These are phyloP conservation scores for Aspergillus sp. DNA, from an alignment of 2,329 filamentous ascomycete genomes.

Conservation along the genomic window DNA sequence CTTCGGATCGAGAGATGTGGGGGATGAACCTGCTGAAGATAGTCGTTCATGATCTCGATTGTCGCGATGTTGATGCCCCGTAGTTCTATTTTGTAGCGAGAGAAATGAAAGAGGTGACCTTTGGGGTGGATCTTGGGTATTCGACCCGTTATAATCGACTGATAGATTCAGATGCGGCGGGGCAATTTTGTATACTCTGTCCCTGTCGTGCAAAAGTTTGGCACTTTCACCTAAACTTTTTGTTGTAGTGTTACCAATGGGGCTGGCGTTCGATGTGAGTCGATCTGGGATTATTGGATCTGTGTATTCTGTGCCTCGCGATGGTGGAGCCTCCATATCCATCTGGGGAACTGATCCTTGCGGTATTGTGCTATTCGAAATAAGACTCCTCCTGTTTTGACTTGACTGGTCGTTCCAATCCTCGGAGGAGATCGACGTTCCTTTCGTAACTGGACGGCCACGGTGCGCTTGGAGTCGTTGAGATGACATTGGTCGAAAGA, in stretches of 20 bases:
- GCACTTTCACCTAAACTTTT: conserved; percentile 72
- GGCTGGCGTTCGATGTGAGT: conserved; percentile 69
- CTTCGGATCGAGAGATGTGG: conserved; percentile 54
- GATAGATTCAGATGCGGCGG: conserved; percentile 54
- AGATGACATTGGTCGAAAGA: conserved; percentile 95
- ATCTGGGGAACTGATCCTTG: conserved; percentile 30
- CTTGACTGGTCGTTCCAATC: conserved; percentile 41
- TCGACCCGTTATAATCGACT: conserved; percentile 53
- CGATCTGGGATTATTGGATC: conserved; percentile 68
- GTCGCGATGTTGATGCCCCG: conserved; percentile 48
- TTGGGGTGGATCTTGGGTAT: conserved; percentile 54
- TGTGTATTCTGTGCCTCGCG: conserved; percentile 75
- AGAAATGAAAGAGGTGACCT: conserved; percentile 73
- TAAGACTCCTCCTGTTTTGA: conserved; percentile 56
- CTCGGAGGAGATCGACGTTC: conserved; percentile 32
- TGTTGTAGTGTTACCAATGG: conserved; percentile 55
- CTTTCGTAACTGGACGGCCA: conserved; percentile 45
- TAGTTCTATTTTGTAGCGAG: conserved; percentile 54
- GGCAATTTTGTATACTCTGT: conserved; percentile 28
- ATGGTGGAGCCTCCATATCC: conserved; percentile 59
- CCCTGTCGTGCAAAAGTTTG: conserved; percentile 63
- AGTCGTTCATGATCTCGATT: conserved; percentile 73
- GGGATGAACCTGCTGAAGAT: conserved; percentile 74
- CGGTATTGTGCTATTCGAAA: conserved; percentile 47
- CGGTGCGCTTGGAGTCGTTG: conserved; percentile 89